phyloP scores from a whole-genome alignment of 108 stramenopile genomes.

The Chaetoceros tenuissimus region DNA sequence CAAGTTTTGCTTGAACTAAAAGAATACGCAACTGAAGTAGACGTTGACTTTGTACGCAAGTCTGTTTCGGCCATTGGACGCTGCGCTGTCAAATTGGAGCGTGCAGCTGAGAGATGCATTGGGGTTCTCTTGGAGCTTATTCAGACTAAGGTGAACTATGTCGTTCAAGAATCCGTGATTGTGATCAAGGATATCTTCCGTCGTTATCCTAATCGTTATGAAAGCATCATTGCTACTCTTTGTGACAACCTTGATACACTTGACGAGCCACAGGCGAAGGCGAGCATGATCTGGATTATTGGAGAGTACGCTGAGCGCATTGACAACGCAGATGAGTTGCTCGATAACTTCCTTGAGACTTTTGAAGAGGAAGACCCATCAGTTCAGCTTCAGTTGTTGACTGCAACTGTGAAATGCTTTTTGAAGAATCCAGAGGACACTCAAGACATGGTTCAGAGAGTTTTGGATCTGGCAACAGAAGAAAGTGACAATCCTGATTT shows the following conservation, averaged over 20 bases:
- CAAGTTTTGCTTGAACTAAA: slow-evolving; percentile 96
- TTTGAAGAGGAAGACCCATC: slow-evolving; percentile 93
- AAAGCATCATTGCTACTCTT: slow-evolving; percentile 94
- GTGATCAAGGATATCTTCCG: slow-evolving; percentile 99
- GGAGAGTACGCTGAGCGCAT: slow-evolving; percentile 99
- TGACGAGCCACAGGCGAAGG: slow-evolving; percentile 99
- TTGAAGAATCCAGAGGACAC: slow-evolving; percentile 96
- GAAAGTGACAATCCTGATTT: slow-evolving; percentile 98
- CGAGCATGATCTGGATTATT: slow-evolving; percentile 99
- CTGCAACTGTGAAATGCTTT: slow-evolving; percentile 99
- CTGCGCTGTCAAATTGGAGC: slow-evolving; percentile 97
- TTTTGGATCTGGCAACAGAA: slow-evolving; percentile 95
- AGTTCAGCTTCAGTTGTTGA: slow-evolving; percentile 96
- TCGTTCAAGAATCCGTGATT: slow-evolving; percentile 98
- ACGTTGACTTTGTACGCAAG: slow-evolving; percentile 98
- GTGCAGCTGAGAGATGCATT: slow-evolving; percentile 97
- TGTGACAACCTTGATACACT: slow-evolving; percentile 98
- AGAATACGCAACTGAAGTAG: slow-evolving; percentile 98
- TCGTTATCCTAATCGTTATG: slow-evolving; percentile 98
- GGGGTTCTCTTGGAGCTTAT: slow-evolving; percentile 97
- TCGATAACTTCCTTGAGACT: slow-evolving; percentile 95
- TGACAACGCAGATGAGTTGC: slow-evolving; percentile 97
- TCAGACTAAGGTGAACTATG: slow-evolving; percentile 98
- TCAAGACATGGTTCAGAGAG: slow-evolving; percentile 97
- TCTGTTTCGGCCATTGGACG: slow-evolving; percentile 98